Evolutionary conservation across 345 rosid genomes (phyloP).

Genomic region (Populus ilicifolia): DNA sequence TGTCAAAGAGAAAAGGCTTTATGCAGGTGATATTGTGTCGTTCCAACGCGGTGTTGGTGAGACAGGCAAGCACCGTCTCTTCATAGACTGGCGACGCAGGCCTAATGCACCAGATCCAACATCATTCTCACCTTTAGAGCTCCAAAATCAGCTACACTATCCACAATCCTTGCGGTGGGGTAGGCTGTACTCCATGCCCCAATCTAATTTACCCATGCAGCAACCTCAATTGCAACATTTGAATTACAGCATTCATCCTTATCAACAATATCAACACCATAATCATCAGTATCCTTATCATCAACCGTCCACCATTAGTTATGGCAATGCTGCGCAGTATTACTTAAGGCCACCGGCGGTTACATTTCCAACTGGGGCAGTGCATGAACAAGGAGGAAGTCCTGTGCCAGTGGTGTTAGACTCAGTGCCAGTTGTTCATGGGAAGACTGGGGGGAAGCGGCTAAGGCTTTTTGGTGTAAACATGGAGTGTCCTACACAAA

Average conservation of each 20-base stretch:
- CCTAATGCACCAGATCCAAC: constrained; percentile 50
- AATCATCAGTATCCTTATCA: constrained; percentile 22
- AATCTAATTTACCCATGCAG: constrained; percentile 23
- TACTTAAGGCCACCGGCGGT: constrained; percentile 43
- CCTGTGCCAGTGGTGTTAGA: constrained; percentile 44
- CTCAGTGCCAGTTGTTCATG: constrained; percentile 53
- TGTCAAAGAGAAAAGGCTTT: constrained; percentile 95
- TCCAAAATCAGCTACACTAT: constrained; percentile 42
- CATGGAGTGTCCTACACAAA: constrained; percentile 49
- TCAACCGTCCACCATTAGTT: constrained; percentile 25
- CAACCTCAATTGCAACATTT: constrained; percentile 29
- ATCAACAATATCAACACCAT: constrained; percentile 25
- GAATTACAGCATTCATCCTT: constrained; percentile 37
- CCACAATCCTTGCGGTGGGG: constrained; percentile 49
- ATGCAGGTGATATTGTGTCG: constrained; percentile 88
- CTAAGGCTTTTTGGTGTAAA: constrained; percentile 52
- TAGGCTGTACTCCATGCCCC: constrained; percentile 53
- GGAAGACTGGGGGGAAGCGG: constrained; percentile 34
- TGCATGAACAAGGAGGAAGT: constrained; percentile 20
- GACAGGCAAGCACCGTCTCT: constrained; percentile 52
- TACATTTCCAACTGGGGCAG: constrained; percentile 27
- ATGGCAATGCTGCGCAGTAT: constrained; percentile 36
- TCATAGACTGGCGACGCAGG: constrained; percentile 86
- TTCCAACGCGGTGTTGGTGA: constrained; percentile 78
- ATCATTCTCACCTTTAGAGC: constrained; percentile 36